Conservation (phyloP, 345 rosid species). For the Eucalyptus erythrocorys region DNA sequence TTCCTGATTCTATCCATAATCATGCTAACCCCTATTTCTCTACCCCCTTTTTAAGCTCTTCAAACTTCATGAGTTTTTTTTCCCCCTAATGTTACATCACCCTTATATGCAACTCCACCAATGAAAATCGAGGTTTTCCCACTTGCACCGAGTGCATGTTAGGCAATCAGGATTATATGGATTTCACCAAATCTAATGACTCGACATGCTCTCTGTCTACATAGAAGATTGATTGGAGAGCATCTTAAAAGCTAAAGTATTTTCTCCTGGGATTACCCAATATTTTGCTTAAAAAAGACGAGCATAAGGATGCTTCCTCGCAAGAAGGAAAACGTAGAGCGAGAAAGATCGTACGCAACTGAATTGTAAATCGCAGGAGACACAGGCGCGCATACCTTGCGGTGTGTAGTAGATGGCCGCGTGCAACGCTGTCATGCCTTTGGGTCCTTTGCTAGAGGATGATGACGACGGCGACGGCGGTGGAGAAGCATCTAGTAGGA, state of each 20-base stretch:
- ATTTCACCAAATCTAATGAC: no score
- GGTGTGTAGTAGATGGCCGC: not conserved
- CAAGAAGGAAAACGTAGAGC: not conserved
- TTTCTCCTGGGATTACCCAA: no score
- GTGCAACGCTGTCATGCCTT: conserved; percentile 5
- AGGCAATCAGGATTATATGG: no score
- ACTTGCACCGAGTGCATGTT: no score
- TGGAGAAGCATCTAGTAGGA: not conserved
- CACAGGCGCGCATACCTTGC: not conserved
- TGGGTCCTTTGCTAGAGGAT: not conserved
- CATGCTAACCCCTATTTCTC: no score
- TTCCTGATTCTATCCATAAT: no score
- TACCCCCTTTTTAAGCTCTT: not conserved
- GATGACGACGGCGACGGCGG: not conserved
- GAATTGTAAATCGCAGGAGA: not conserved
- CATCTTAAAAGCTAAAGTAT: no score
- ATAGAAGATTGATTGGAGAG: no score
- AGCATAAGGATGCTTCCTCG: accelerated
- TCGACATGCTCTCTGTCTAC: accelerated
- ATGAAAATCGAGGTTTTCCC: no score
- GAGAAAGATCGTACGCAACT: not conserved
- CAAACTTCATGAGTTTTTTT: not conserved
- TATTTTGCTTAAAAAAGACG: no score
- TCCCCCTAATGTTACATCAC: not conserved
- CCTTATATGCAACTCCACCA: not conserved